phyloP scores from a whole-genome alignment of 83 land plant species.

The Thuja plicata region DNA sequence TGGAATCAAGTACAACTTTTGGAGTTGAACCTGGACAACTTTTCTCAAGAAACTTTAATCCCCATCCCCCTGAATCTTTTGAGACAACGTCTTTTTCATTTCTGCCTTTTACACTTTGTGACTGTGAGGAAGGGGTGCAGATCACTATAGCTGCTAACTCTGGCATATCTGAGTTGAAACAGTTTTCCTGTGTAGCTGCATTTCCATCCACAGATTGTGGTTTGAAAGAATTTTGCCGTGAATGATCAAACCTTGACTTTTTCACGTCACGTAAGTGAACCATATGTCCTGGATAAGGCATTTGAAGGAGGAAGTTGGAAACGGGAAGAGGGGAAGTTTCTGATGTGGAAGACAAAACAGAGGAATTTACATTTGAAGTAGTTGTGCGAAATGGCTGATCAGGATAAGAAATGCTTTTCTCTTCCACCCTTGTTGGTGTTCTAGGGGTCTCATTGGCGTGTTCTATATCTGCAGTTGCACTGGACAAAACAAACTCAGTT shows the following conservation, averaged over 20 bases:
- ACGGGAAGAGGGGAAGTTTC: background rate
- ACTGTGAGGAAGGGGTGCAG: slow-evolving; percentile 36
- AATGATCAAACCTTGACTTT: background rate
- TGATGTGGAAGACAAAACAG: background rate
- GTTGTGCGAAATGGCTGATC: background rate
- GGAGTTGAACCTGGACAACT: background rate
- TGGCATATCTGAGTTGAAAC: background rate
- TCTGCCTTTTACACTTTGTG: slow-evolving; percentile 27
- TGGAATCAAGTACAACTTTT: background rate
- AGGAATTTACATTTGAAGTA: background rate
- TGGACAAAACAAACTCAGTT: background rate
- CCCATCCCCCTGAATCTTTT: slow-evolving; percentile 14
- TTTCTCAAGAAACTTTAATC: slow-evolving; percentile 14
- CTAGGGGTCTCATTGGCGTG: background rate
- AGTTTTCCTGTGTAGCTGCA: background rate
- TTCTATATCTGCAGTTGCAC: background rate
- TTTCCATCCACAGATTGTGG: background rate
- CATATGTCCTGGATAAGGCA: background rate
- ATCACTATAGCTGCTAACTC: slow-evolving; percentile 45
- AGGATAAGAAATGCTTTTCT: background rate
- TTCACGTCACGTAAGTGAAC: background rate
- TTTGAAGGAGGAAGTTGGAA: background rate
- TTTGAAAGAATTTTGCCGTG: background rate
- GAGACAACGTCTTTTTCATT: slow-evolving; percentile 13
- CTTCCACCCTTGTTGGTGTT: background rate